A percentile compares a stretch with the other conserved stretches of the same genome.
These are phyloP conservation scores for Solanum chilense DNA, from an alignment of 257 asterid genomes.

Conservation along the genomic window DNA sequence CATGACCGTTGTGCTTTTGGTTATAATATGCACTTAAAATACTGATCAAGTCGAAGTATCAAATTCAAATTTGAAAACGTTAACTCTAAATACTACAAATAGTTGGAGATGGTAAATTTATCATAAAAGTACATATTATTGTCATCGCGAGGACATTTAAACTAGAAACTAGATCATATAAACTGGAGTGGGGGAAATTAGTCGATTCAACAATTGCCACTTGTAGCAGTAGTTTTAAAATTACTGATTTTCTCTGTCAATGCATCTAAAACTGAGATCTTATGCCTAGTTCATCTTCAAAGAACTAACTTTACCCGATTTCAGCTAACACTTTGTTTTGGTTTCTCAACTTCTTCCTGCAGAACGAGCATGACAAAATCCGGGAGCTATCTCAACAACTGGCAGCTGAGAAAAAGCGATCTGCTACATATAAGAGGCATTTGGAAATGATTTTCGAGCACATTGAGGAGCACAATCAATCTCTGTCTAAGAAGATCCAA, in stretches of 20 bases:
- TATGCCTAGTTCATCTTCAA: neutral
- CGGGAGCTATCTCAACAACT: constrained; percentile 84
- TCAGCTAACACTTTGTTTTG: neutral
- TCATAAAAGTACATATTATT: neutral
- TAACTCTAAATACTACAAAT: neutral
- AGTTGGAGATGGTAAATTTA: neutral
- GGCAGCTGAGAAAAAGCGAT: constrained; percentile 83
- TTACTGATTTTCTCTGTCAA: neutral
- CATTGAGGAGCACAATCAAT: constrained; percentile 84
- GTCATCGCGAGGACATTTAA: neutral
- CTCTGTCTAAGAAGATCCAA: constrained; percentile 71
- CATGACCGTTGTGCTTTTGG: neutral
- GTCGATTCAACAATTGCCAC: neutral
- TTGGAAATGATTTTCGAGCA: constrained; percentile 87
- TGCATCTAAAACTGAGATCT: neutral
- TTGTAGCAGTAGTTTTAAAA: neutral
- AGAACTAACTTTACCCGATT: neutral
- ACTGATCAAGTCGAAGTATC: neutral
- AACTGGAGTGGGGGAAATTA: neutral
- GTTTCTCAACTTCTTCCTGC: constrained; percentile 2
- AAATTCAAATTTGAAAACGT: neutral
- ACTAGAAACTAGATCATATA: neutral
- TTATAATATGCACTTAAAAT: neutral
- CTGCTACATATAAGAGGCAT: constrained; percentile 79
- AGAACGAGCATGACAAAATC: constrained; percentile 92